A percentile compares a stretch with the other conserved stretches of the same genome.
Conservation (phyloP, 2,329 filamentous ascomycete species). For the Pseudogymnoascus sp. region DNA sequence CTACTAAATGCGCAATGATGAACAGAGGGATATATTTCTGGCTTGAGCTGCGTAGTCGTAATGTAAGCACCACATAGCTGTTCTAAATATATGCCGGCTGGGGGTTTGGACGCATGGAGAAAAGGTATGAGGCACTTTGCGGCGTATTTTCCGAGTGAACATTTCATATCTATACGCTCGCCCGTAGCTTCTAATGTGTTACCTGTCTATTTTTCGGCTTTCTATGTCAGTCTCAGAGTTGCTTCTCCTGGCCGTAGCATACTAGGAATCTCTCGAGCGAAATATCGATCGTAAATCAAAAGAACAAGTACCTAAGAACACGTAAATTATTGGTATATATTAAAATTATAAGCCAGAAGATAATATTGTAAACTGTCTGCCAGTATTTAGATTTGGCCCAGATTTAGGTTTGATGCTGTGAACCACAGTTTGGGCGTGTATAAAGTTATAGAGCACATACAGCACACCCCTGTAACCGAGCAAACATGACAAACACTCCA, state of each 20-base stretch:
- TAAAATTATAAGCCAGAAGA: neutral
- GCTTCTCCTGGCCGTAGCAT: neutral
- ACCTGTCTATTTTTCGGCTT: neutral
- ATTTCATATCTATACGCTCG: neutral
- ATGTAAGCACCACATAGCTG: too few relatives aligned
- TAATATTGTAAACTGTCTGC: neutral
- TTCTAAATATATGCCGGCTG: neutral
- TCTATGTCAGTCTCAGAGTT: neutral
- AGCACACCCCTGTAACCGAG: neutral
- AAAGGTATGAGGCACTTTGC: neutral
- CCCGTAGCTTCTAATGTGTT: neutral
- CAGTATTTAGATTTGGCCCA: neutral
- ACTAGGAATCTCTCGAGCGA: neutral
- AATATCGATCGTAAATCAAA: neutral
- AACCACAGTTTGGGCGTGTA: neutral
- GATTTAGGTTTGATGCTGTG: neutral
- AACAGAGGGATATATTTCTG: too few relatives aligned
- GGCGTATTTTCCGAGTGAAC: neutral
- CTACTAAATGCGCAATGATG: too few relatives aligned
- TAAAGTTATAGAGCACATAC: neutral
- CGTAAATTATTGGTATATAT: neutral
- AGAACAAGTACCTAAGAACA: neutral
- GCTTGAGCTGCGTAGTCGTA: too few relatives aligned
- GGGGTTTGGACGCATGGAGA: neutral
- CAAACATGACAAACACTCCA: constrained; percentile 11